Evolutionary conservation across 352 stramenopile genomes (phyloP).

Genomic region (Phytopythium sindhum): DNA sequence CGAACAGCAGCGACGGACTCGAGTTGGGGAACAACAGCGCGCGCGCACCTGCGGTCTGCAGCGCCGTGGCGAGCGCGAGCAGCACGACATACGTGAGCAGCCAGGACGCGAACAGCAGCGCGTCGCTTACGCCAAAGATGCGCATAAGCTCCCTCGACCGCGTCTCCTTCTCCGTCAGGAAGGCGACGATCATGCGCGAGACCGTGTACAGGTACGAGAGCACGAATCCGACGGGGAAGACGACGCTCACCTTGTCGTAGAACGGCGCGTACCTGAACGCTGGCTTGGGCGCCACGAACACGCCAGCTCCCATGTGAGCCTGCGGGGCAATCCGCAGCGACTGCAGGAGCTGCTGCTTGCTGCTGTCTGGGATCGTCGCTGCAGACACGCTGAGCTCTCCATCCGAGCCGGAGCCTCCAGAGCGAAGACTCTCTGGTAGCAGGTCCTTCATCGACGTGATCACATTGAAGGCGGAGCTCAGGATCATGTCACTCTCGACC

Average conservation of each 20-base stretch:
- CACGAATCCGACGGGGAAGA: slow-evolving; percentile 90
- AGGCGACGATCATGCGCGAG: slow-evolving; percentile 84
- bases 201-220: slow-evolving; percentile 92
- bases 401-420: slow-evolving; percentile 9
- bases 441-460: slow-evolving; percentile 17
- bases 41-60: slow-evolving; percentile 38
- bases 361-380: slow-evolving; percentile 28
- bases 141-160: slow-evolving; percentile 88
- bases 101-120: slow-evolving; percentile 48
- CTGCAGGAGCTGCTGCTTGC: slow-evolving; percentile 33
- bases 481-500: slow-evolving; percentile 49
- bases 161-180: slow-evolving; percentile 92
- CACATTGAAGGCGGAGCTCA: slow-evolving; percentile 35
- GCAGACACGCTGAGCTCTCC: slow-evolving; percentile 17
- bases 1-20: slow-evolving; percentile 34
- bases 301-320: slow-evolving; percentile 38
- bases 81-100: slow-evolving; percentile 79
- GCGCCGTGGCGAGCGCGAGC: slow-evolving; percentile 36
- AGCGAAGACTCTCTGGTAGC: slow-evolving; percentile 5
- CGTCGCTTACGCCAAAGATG: slow-evolving; percentile 88
- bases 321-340: slow-evolving; percentile 62
- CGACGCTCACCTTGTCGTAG: slow-evolving; percentile 67
- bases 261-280: slow-evolving; percentile 65
- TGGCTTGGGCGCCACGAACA: slow-evolving; percentile 49
- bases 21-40: slow-evolving; percentile 49